A percentile compares a stretch with the other conserved stretches of the same genome.
Evolutionary conservation across 179 eudicot species (phyloP).

Genomic region (Corrigiola litoralis): DNA sequence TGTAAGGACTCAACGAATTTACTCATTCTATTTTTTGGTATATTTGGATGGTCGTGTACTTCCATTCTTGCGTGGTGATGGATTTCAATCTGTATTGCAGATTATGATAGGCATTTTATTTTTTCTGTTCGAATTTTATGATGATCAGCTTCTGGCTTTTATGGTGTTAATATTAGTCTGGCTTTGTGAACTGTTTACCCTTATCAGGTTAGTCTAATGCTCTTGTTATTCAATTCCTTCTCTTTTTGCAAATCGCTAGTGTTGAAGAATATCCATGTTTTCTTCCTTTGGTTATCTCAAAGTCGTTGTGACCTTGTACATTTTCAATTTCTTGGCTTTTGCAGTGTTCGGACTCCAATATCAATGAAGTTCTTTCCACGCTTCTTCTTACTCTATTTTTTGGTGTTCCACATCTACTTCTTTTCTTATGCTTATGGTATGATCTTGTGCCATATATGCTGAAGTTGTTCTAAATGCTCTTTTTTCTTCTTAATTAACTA

Average conservation of each 20-base stretch:
- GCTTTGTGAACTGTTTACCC: constrained; percentile 93
- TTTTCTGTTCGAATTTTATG: constrained; percentile 94
- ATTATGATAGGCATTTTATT: constrained; percentile 96
- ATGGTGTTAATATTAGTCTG: constrained; percentile 96
- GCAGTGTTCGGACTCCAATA: constrained; percentile 98
- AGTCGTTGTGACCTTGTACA: background rate
- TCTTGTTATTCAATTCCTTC: background rate
- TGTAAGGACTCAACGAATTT: constrained; percentile 35
- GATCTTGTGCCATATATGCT: constrained; percentile 21
- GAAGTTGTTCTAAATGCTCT: too few relatives aligned
- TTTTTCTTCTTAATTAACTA: too few relatives aligned
- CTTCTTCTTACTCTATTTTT: constrained; percentile 89
- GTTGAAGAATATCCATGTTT: background rate
- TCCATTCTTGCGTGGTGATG: constrained; percentile 3
- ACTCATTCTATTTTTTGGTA: background rate
- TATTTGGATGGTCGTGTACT: background rate
- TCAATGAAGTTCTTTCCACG: constrained; percentile 99
- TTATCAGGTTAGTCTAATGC: constrained; percentile 65
- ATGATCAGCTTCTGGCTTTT: constrained; percentile 95
- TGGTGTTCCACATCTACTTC: constrained; percentile 95
- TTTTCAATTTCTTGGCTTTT: constrained; percentile 15
- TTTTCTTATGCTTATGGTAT: constrained; percentile 90
- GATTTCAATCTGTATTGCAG: constrained; percentile 42
- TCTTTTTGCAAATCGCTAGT: background rate
- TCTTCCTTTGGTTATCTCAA: background rate